A percentile compares a stretch with the other conserved stretches of the same genome.
phyloP scores from a whole-genome alignment of 768 basidiomycete genomes.

The Amanita pseudoporphyria region DNA sequence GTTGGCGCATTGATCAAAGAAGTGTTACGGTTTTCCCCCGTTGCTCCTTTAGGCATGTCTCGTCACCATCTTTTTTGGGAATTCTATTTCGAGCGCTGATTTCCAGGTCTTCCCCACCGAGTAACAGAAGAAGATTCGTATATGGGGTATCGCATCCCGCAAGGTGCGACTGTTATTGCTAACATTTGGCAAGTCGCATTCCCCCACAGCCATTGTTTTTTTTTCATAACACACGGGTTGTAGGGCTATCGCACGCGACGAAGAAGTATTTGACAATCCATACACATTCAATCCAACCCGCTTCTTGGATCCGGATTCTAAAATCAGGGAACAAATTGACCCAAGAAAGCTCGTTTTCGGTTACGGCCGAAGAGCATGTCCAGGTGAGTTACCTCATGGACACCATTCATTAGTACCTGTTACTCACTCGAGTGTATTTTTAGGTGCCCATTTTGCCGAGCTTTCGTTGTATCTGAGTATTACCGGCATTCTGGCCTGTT shows the following conservation, averaged over 20 bases:
- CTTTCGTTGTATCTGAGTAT: conserved; percentile 2
- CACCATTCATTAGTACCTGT: no score
- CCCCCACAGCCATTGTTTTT: no score
- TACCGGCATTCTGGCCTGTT: conserved; percentile 5
- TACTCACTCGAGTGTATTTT: no score
- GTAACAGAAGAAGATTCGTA: conserved; percentile 11
- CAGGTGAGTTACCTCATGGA: background rate
- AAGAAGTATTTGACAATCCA: background rate
- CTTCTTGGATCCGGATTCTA: background rate
- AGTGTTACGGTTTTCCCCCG: conserved; percentile 11
- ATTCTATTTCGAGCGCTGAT: background rate
- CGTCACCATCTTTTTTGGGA: background rate
- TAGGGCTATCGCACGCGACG: conserved; percentile 7
- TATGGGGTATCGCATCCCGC: conserved; percentile 13
- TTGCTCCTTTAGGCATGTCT: conserved; percentile 12
- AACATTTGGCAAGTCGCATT: conserved; percentile 12
- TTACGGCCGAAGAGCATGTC: conserved; percentile 5
- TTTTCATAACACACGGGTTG: background rate
- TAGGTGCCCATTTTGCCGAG: conserved; percentile 8
- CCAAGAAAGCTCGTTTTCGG: conserved; percentile 6
- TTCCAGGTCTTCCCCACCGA: conserved; percentile 11
- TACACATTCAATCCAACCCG: conserved; percentile 5
- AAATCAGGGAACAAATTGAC: background rate
- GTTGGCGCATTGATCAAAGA: conserved; percentile 12
- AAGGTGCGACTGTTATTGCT: conserved; percentile 12